These are phyloP conservation scores for Macrolepiota albuminosa DNA, from an alignment of 768 basidiomycete species.

Conservation along the genomic window DNA sequence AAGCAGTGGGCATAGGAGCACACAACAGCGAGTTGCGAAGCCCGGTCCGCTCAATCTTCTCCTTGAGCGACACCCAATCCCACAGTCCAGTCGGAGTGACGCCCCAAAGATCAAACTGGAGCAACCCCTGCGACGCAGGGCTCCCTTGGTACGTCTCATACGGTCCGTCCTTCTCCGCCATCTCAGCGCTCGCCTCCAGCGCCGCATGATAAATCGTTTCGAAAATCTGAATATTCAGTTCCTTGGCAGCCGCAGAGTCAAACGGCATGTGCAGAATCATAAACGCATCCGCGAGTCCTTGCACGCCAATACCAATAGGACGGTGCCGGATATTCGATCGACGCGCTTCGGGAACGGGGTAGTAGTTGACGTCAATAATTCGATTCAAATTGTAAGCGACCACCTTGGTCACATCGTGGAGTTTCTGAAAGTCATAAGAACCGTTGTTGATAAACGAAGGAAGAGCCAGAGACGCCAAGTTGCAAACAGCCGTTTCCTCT, in stretches of 20 bases:
- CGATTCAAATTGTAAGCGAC: constrained; percentile 91
- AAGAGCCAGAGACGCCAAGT: constrained; percentile 93
- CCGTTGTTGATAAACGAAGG: constrained; percentile 85
- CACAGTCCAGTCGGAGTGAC: constrained; percentile 85
- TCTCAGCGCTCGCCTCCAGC: constrained; percentile 84
- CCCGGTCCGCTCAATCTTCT: constrained; percentile 75
- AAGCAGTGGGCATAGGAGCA: constrained; percentile 99
- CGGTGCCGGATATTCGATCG: constrained; percentile 96
- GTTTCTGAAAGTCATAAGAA: constrained; percentile 88
- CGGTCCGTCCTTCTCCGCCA: constrained; percentile 72
- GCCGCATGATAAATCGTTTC: constrained; percentile 98
- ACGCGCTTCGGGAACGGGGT: constrained; percentile 88
- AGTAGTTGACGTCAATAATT: constrained; percentile 94
- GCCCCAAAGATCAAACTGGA: constrained; percentile 96
- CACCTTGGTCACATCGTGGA: constrained; percentile 92
- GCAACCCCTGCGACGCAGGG: constrained; percentile 80
- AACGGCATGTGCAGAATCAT: constrained; percentile 97
- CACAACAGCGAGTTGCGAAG: constrained; percentile 86
- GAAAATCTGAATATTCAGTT: constrained; percentile 93
- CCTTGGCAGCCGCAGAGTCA: constrained; percentile 80
- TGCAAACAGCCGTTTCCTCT: constrained; percentile 97
- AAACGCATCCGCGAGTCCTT: constrained; percentile 97
- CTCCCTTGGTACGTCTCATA: constrained; percentile 91
- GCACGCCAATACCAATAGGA: constrained; percentile 95
- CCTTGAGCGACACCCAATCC: constrained; percentile 91